Percentiles rank a stretch among this genome's conserved stretches.
Conservation (phyloP, 805 yeast species). For the Wickerhamomyces canadensis region DNA sequence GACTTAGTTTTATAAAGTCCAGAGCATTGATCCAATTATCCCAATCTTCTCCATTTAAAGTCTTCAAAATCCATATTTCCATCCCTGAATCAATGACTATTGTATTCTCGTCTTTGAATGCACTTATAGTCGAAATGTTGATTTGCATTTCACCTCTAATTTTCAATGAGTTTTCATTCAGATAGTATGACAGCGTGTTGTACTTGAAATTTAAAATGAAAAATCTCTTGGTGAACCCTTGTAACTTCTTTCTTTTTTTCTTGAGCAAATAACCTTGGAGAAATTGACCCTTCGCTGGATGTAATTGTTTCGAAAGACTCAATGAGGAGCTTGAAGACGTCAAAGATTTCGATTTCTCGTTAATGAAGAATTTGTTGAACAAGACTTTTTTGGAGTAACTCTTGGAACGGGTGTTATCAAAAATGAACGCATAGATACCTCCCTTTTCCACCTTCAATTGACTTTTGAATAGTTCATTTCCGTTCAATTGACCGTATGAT, state of each 20-base stretch:
- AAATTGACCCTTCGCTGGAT: constrained; percentile 60
- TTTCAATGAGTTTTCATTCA: constrained; percentile 62
- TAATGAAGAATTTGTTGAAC: constrained; percentile 41
- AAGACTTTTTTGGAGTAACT: constrained; percentile 76
- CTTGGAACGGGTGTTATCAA: constrained; percentile 88
- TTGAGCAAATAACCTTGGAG: constrained; percentile 77
- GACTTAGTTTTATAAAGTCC: constrained; percentile 31
- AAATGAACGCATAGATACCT: constrained; percentile 80
- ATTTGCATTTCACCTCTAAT: constrained; percentile 92
- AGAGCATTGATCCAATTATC: constrained; percentile 80
- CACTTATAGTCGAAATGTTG: constrained; percentile 74
- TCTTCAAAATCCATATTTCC: constrained; percentile 87
- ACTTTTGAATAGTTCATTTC: constrained; percentile 61
- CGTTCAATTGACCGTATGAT: constrained; percentile 52
- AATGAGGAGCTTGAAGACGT: constrained; percentile 17
- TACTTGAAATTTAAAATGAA: constrained; percentile 78
- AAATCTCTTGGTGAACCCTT: constrained; percentile 81
- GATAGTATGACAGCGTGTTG: constrained; percentile 78
- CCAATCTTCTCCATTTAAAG: constrained; percentile 61
- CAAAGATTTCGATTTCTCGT: constrained; percentile 6
- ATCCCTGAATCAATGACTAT: constrained; percentile 89
- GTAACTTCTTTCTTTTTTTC: constrained; percentile 75
- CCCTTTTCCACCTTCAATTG: constrained; percentile 50
- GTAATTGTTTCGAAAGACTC: constrained; percentile 20
- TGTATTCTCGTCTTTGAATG: constrained; percentile 59